phyloP scores from a whole-genome alignment of 148 eudicot species.

The Rhododendron henanense region DNA sequence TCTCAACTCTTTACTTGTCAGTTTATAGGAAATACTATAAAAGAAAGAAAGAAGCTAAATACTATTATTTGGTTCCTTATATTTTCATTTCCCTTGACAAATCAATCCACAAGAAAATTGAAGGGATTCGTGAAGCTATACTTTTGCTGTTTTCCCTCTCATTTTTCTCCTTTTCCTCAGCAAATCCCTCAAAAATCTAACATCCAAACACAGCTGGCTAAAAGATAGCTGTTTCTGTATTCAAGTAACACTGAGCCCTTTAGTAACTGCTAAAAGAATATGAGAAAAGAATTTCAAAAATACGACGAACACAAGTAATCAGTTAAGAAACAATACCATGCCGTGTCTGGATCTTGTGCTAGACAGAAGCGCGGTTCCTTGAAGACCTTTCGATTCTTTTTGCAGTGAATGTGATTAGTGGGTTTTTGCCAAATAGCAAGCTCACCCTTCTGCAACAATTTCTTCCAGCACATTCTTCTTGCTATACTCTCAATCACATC shows the following conservation, averaged over 20 bases:
- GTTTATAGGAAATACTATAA: neutral
- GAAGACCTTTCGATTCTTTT: slow-evolving; percentile 32
- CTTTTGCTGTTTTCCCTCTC: neutral
- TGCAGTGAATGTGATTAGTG: slow-evolving; percentile 50
- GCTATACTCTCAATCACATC: slow-evolving; percentile 38
- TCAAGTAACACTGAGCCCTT: neutral
- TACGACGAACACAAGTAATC: neutral
- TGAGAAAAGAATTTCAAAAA: neutral
- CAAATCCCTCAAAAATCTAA: neutral
- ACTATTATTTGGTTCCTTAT: neutral
- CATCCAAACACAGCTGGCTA: neutral
- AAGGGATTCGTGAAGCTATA: neutral
- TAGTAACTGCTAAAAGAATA: neutral
- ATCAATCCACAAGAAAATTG: neutral
- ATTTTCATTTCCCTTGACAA: neutral
- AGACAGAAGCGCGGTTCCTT: slow-evolving; percentile 60
- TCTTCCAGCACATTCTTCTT: slow-evolving; percentile 57
- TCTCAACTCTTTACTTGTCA: neutral
- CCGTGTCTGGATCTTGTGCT: slow-evolving; percentile 49
- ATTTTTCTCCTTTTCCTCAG: neutral
- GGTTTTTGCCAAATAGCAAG: slow-evolving; percentile 66
- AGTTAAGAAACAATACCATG: slow-evolving; percentile 48
- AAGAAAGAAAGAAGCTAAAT: neutral
- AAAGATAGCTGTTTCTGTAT: neutral
- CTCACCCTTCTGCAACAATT: slow-evolving; percentile 33